Base-by-base conservation (phyloP, 2,329 filamentous ascomycete genomes). In the Phyllosticta paracitricarpa region DNA sequence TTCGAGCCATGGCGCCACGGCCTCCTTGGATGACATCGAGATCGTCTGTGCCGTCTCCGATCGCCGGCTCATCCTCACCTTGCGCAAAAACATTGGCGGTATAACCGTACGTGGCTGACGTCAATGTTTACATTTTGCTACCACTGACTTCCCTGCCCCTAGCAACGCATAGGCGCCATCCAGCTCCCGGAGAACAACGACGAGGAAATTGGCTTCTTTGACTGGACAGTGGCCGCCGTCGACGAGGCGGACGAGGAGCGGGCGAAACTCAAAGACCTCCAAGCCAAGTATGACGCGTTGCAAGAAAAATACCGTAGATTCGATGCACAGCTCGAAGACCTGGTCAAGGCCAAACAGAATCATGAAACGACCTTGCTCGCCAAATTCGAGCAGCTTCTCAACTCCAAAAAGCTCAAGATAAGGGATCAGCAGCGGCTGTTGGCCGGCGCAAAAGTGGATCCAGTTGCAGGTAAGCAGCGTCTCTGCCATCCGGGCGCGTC, bases 341-440 rank as follows among this genome's bases (percentile, higher is more conserved):
- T 92, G 17, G 78, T 86, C 55, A 78, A 78, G 59, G 79, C 84
- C 14, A 91, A 91, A 70, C 78, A 82, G 55, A 81, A 83, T 19
- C 82, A 89, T 64, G 88, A 92, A 72, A 79, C 80, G 1, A 79
- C 81, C 19, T 75, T 92, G 61, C 73, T 92, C 1, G 81, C 83
- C 63, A 90, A 89, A 70, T 90, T 90, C 66, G 81, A 83, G 60
- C 78, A 83, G 61, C 76, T 93, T 2, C 76, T 92, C 1, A 92
- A 92, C 66, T 84, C 88, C 71, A 93, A 93, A 76, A 92, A 92
- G 73, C 77, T 86, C 58, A 91, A 89, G 73, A 91, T 92, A 57
- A 77, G 89, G 53, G 83, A 91, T 67, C 88, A 91, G 73, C 85
- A 88, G 67, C 80, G 82, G 51, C 73, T 88, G 22, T 73, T 91